Evolutionary conservation across 352 stramenopile genomes (phyloP).

Genomic region (Phytopythium ostracodes): DNA sequence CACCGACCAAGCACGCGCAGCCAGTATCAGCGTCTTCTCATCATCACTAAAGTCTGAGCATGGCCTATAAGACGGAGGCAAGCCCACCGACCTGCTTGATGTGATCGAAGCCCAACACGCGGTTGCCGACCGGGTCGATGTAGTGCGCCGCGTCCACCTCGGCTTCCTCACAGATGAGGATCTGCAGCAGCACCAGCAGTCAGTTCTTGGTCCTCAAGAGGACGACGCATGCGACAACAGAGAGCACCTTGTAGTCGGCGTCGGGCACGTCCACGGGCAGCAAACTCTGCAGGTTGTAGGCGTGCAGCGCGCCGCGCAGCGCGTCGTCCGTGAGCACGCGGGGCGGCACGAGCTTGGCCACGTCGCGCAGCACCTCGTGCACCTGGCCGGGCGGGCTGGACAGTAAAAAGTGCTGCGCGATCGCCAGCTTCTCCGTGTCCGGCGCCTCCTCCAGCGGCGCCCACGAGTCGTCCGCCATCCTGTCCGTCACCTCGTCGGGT

Average conservation of each 20-base stretch:
- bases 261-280: constrained; percentile 67
- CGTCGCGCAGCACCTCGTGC: constrained; percentile 81
- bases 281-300: constrained; percentile 74
- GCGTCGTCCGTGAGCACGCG: constrained; percentile 67
- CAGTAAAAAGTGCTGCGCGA: constrained; percentile 88
- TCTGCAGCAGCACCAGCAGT: constrained; percentile 20
- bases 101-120: constrained; percentile 85
- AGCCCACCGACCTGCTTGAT: constrained; percentile 38
- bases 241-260: constrained; percentile 66
- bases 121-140: constrained; percentile 70
- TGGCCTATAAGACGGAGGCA: not conserved
- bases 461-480: constrained; percentile 63
- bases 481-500: constrained; percentile 6
- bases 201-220: no score
- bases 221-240: not conserved
- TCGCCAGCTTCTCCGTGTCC: constrained; percentile 87
- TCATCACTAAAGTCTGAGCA: not conserved
- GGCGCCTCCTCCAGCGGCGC: constrained; percentile 52
- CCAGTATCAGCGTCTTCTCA: not conserved
- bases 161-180: constrained; percentile 77
- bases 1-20: not conserved
- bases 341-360: constrained; percentile 75
- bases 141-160: constrained; percentile 84
- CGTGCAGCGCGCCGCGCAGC: constrained; percentile 63
- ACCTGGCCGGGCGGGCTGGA: constrained; percentile 88